These are phyloP conservation scores for Syzygium oleosum DNA, from an alignment of 345 rosid species.

Conservation along the genomic window DNA sequence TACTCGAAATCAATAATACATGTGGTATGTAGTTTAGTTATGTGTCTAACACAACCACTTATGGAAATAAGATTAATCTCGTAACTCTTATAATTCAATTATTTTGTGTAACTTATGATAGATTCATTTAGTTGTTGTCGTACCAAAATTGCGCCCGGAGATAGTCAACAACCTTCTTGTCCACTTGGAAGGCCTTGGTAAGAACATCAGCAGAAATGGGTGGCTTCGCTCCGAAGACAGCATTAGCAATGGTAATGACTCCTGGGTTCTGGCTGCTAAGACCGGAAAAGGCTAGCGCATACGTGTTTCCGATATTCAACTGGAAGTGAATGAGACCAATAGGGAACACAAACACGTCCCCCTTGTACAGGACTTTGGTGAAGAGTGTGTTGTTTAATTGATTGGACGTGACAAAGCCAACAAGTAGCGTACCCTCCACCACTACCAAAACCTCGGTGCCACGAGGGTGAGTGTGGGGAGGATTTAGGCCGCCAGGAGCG, in stretches of 20 bases:
- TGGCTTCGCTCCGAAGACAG: not conserved
- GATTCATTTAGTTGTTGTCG: not conserved
- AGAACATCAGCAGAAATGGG: not conserved
- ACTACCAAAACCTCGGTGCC: not conserved
- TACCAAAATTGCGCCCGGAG: not conserved
- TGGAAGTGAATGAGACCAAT: no score
- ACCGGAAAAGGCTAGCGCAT: not conserved
- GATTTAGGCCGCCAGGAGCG: not conserved
- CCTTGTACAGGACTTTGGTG: no score
- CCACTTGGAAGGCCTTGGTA: not conserved
- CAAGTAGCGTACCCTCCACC: not conserved
- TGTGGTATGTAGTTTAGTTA: not conserved
- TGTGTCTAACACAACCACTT: not conserved
- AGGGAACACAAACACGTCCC: no score
- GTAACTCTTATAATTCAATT: no score
- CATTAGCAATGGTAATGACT: not conserved
- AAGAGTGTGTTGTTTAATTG: no score
- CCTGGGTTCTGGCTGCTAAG: not conserved
- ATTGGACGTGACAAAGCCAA: no score
- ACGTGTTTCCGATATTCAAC: not conserved
- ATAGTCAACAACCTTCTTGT: not conserved
- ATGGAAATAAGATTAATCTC: not conserved
- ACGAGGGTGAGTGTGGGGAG: not conserved
- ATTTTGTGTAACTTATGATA: no score
- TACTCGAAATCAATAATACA: no score